Evolutionary conservation across 1,284 basidiomycete genomes (phyloP).

Genomic region (Cystobasidium slooffiae): DNA sequence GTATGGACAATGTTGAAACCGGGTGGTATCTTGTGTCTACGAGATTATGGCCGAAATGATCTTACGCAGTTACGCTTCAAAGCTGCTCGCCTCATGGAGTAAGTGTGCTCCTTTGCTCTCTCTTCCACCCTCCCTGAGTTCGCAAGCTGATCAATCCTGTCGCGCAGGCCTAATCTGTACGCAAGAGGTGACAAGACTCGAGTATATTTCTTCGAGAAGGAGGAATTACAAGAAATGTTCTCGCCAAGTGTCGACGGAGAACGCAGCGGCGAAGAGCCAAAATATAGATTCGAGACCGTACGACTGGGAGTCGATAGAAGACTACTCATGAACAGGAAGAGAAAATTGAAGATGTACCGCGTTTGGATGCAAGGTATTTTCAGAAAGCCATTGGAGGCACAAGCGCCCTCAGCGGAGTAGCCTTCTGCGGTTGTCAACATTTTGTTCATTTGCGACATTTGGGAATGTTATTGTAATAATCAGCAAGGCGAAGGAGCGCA

Average conservation of each 20-base stretch:
- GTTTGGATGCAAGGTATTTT: constrained; percentile 54
- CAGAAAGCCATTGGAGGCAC: constrained; percentile 21
- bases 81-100: constrained; percentile 73
- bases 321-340: constrained; percentile 87
- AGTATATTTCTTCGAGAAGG: constrained; percentile 90
- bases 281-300: constrained; percentile 65
- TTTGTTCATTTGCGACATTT: too few species aligned
- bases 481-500: too few species aligned
- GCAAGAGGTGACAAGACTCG: constrained; percentile 94
- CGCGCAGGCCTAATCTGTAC: constrained; percentile 71
- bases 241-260: constrained; percentile 12
- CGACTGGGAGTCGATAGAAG: constrained; percentile 85
- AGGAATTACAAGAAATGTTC: constrained; percentile 60
- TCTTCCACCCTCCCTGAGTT: neutral
- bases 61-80: constrained; percentile 93
- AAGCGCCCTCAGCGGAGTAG: neutral
- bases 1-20: constrained; percentile 86
- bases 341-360: constrained; percentile 91
- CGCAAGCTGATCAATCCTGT: neutral
- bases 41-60: constrained; percentile 96
- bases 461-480: neutral
- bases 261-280: neutral
- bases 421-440: neutral
- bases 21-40: constrained; percentile 78
- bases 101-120: constrained; percentile 58